phyloP scores from a whole-genome alignment of 2,329 filamentous ascomycete genomes.

The Sporothrix protearum region DNA sequence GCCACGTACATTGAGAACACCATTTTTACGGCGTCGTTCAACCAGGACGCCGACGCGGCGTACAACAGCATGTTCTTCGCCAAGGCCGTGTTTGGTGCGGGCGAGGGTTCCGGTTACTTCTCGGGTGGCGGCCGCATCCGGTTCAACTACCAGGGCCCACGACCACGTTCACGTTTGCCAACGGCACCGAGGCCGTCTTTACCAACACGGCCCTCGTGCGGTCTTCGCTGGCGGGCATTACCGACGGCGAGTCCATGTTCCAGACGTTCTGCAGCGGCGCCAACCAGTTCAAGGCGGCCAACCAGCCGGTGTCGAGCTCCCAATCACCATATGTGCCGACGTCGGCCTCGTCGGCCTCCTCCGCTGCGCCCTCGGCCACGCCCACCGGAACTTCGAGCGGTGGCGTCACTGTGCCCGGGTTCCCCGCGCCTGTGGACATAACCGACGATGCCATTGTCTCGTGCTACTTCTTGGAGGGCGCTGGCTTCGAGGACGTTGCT shows the following conservation, averaged over 20 bases:
- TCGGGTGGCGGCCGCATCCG: constrained; percentile 34
- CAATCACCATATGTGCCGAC: not conserved
- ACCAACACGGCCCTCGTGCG: constrained; percentile 36
- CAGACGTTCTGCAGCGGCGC: constrained; percentile 35
- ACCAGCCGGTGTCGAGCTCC: not conserved
- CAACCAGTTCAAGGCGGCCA: not conserved
- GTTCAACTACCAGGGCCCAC: constrained; percentile 35
- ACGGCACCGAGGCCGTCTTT: constrained; percentile 36
- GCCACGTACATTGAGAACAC: constrained; percentile 42
- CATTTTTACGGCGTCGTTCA: constrained; percentile 39
- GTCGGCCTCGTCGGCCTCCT: not conserved
- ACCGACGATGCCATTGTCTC: constrained; percentile 34
- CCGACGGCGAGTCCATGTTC: constrained; percentile 37
- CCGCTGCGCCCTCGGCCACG: constrained; percentile 3
- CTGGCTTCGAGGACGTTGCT: constrained; percentile 35
- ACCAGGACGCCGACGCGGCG: constrained; percentile 34
- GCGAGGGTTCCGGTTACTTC: constrained; percentile 33
- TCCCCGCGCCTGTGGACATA: constrained; percentile 34
- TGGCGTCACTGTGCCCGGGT: constrained; percentile 25
- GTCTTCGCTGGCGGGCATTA: constrained; percentile 33
- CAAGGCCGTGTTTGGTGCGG: constrained; percentile 28
- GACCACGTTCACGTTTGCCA: constrained; percentile 39
- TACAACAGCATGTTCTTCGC: constrained; percentile 42
- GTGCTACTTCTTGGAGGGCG: constrained; percentile 37
- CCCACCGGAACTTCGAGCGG: constrained; percentile 4